These are phyloP conservation scores for Medicago ruthenica DNA, from an alignment of 306 rosid genomes.

Conservation along the genomic window DNA sequence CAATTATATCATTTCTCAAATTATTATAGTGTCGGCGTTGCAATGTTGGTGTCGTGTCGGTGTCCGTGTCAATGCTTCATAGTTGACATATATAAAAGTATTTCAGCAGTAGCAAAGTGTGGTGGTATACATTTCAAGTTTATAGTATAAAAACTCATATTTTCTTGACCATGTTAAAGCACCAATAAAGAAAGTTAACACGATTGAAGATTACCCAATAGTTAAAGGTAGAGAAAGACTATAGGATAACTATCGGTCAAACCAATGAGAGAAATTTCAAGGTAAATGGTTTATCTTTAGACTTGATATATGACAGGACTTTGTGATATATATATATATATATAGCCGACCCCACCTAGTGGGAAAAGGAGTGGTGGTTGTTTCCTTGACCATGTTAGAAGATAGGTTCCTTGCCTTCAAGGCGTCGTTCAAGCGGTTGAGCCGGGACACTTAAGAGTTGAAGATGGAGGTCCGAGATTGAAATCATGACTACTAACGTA, in stretches of 20 bases:
- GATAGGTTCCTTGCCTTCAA: neutral
- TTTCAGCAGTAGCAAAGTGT: neutral
- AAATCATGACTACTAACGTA: neutral
- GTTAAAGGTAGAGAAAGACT: neutral
- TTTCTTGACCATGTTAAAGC: neutral
- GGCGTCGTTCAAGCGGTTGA: neutral
- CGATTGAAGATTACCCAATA: too few species aligned
- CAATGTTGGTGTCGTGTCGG: too few species aligned
- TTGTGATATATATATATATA: too few species aligned
- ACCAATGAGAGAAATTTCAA: neutral
- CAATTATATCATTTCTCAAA: too few species aligned
- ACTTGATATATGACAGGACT: neutral
- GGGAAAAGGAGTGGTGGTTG: neutral
- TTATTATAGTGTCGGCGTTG: too few species aligned
- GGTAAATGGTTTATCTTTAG: neutral
- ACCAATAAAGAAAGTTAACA: neutral
- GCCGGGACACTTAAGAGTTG: neutral
- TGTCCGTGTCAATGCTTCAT: neutral
- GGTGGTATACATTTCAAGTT: neutral
- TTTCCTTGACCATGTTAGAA: slow-evolving; percentile 18
- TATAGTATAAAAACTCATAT: neutral
- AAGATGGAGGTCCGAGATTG: neutral
- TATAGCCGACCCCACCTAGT: neutral
- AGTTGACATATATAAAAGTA: neutral
- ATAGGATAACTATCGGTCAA: neutral